Percentiles rank a stretch among this genome's conserved stretches.
phyloP scores from a whole-genome alignment of 2,329 filamentous ascomycete genomes.

The Colletotrichum sp. region DNA sequence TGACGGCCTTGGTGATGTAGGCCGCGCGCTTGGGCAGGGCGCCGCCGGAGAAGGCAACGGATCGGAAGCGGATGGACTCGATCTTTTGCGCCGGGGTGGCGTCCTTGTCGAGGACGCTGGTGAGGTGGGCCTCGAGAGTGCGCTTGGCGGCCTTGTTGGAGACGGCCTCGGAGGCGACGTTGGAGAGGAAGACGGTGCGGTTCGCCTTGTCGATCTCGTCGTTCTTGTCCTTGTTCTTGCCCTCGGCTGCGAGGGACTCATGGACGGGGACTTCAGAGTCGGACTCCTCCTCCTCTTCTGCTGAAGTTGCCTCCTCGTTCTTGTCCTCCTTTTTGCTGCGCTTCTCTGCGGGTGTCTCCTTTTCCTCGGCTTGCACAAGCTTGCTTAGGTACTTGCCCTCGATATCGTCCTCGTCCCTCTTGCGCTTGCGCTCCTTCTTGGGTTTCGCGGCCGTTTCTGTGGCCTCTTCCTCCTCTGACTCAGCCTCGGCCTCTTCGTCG shows the following conservation, averaged over 20 bases:
- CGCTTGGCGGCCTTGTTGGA: slow-evolving; percentile 83
- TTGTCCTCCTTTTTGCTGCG: slow-evolving; percentile 48
- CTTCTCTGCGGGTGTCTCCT: slow-evolving; percentile 59
- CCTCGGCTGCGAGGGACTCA: slow-evolving; percentile 59
- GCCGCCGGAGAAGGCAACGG: slow-evolving; percentile 80
- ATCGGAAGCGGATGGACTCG: slow-evolving; percentile 93
- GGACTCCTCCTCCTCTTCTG: slow-evolving; percentile 41
- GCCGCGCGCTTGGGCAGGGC: slow-evolving; percentile 92
- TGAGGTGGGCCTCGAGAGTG: slow-evolving; percentile 75
- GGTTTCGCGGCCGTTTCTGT: slow-evolving; percentile 43
- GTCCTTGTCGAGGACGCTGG: slow-evolving; percentile 70
- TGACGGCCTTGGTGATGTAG: slow-evolving; percentile 87
- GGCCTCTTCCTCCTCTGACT: slow-evolving; percentile 40
- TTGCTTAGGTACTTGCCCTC: slow-evolving; percentile 74
- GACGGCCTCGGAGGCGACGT: slow-evolving; percentile 84
- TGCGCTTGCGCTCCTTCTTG: slow-evolving; percentile 65
- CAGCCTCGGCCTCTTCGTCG: slow-evolving; percentile 27
- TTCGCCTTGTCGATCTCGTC: slow-evolving; percentile 81
- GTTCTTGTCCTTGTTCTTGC: slow-evolving; percentile 49
- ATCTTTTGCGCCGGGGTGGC: slow-evolving; percentile 70
- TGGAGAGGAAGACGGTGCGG: slow-evolving; percentile 91
- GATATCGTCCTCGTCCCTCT: slow-evolving; percentile 72
- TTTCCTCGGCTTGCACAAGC: slow-evolving; percentile 63
- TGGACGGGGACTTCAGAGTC: slow-evolving; percentile 54
- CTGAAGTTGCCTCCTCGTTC: slow-evolving; percentile 50